Percentiles rank a stretch among this genome's conserved stretches.
Evolutionary conservation across 176 grass and related monocot genomes (phyloP).

Genomic region (Poa pratensis): DNA sequence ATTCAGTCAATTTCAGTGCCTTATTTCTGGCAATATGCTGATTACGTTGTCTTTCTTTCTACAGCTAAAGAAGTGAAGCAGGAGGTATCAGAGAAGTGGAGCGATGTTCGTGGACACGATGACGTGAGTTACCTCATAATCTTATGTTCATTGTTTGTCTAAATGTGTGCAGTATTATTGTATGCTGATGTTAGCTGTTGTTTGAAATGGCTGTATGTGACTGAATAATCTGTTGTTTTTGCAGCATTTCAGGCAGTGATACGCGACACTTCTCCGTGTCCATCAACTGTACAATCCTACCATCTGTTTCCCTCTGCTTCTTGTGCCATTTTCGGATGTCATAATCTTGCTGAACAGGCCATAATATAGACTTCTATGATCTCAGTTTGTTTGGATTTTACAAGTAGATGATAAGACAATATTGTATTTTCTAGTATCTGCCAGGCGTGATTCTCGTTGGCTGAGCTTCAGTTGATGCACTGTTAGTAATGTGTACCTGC

Average conservation of each 20-base stretch:
- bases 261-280: no score
- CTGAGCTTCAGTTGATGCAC: neutral
- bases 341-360: neutral
- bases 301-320: neutral
- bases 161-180: neutral
- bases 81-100: conserved; percentile 49
- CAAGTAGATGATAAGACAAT: neutral
- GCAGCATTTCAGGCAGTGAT: conserved; percentile 62
- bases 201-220: neutral
- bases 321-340: neutral
- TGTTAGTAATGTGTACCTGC: neutral
- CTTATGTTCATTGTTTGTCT: neutral
- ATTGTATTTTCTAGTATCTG: neutral
- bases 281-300: conserved; percentile 8
- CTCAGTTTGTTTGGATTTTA: neutral
- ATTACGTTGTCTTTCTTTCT: neutral
- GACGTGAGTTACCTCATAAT: conserved; percentile 30
- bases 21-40: neutral
- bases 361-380: conserved; percentile 23
- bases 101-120: conserved; percentile 40
- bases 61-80: conserved; percentile 54
- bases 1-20: neutral
- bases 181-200: neutral
- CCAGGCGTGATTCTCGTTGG: neutral
- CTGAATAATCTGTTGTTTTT: conserved; percentile 5